phyloP scores from a whole-genome alignment of 2,329 filamentous ascomycete genomes.

The Kalaharituber pfeilii region DNA sequence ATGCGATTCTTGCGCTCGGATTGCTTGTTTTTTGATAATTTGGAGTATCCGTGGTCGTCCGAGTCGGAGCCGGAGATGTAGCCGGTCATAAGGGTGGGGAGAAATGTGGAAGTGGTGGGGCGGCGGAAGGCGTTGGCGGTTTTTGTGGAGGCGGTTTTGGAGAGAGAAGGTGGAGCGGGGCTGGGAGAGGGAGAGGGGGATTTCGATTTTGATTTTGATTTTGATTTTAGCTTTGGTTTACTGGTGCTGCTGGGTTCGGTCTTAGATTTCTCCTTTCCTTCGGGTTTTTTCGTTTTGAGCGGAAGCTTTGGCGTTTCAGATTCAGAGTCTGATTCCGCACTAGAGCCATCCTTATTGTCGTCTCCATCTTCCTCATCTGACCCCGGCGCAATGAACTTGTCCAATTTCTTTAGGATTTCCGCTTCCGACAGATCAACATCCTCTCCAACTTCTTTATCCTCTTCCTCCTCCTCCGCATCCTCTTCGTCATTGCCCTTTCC shows the following conservation, averaged over 20 bases:
- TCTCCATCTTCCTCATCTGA: neutral
- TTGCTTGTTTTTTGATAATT: slow-evolving; percentile 15
- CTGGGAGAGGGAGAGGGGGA: neutral
- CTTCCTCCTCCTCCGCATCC: slow-evolving; percentile 12
- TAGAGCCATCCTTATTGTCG: too few relatives aligned
- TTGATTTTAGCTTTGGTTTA: too few relatives aligned
- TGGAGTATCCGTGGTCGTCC: slow-evolving; percentile 42
- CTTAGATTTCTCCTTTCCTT: too few relatives aligned
- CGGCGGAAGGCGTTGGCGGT: slow-evolving; percentile 11
- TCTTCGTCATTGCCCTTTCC: slow-evolving; percentile 15
- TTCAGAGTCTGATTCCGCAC: too few relatives aligned
- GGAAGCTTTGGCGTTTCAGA: too few relatives aligned
- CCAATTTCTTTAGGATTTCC: neutral
- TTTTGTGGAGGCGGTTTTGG: slow-evolving; percentile 10
- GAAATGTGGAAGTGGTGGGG: slow-evolving; percentile 38
- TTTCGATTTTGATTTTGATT: slow-evolving; percentile 2
- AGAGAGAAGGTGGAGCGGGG: slow-evolving; percentile 5
- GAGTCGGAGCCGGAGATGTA: slow-evolving; percentile 66
- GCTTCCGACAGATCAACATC: neutral
- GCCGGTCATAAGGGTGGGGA: slow-evolving; percentile 60
- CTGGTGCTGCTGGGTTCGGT: too few relatives aligned
- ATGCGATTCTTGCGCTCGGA: slow-evolving; percentile 49
- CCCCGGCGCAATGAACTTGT: neutral
- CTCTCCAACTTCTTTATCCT: neutral
- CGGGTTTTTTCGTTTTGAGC: too few relatives aligned